Percentiles rank a stretch among this genome's conserved stretches.
phyloP scores from a whole-genome alignment of 129 eudicot genomes.

The Saposhnikovia divaricata region DNA sequence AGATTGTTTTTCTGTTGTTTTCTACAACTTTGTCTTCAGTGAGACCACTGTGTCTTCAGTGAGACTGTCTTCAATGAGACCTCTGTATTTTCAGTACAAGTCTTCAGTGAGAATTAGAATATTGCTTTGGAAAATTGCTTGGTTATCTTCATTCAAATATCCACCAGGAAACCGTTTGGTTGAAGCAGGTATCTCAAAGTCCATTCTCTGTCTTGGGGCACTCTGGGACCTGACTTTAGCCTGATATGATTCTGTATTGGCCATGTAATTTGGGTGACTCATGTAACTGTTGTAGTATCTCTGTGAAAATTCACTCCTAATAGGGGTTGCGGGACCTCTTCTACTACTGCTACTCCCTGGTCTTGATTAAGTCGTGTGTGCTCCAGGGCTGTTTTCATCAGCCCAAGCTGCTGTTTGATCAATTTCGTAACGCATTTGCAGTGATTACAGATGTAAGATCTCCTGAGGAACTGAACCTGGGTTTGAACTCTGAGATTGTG shows the following conservation, averaged over 20 bases:
- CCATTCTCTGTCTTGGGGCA: constrained; percentile 72
- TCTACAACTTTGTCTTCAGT: no score
- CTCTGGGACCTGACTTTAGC: constrained; percentile 90
- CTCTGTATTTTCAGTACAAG: no score
- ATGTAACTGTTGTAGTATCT: constrained; percentile 54
- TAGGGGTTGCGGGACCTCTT: constrained; percentile 49
- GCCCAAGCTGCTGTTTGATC: constrained; percentile 32
- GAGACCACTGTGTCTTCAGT: no score
- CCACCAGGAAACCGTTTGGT: constrained; percentile 28
- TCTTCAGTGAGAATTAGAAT: no score
- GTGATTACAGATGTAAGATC: constrained; percentile 42
- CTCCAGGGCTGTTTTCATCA: constrained; percentile 54
- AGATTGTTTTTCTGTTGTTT: no score
- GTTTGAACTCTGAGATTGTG: constrained; percentile 44
- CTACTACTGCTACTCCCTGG: constrained; percentile 46
- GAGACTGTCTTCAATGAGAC: no score
- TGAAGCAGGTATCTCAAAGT: constrained; percentile 37
- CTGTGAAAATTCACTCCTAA: constrained; percentile 51
- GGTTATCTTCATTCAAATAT: constrained; percentile 53
- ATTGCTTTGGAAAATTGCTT: no score
- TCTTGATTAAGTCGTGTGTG: constrained; percentile 41
- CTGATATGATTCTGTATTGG: constrained; percentile 67
- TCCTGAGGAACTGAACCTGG: constrained; percentile 37
- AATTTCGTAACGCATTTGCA: constrained; percentile 33
- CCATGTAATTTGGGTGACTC: constrained; percentile 76